A percentile compares a stretch with the other conserved stretches of the same genome.
Conservation (phyloP, 495 filamentous ascomycete species). For the Penicillium flavigenum region DNA sequence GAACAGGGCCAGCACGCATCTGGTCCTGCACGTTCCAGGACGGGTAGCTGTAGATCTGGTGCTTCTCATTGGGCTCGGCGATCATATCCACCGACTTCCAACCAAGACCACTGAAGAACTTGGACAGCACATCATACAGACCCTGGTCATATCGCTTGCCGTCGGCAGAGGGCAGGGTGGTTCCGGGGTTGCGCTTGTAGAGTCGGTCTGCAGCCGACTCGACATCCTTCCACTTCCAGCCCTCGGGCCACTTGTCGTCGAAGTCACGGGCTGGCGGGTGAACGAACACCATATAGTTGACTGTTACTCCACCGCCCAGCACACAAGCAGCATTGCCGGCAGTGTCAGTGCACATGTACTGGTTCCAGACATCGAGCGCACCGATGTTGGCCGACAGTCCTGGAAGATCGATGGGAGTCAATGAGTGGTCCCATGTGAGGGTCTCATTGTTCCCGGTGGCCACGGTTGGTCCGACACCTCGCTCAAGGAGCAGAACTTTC, state of each 20-base stretch:
- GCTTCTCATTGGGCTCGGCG: conserved; percentile 60
- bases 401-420: conserved; percentile 79
- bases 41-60: conserved; percentile 63
- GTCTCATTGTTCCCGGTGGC: conserved; percentile 32
- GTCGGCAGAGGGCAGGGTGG: conserved; percentile 64
- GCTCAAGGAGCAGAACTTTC: conserved; percentile 43
- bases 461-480: conserved; percentile 35
- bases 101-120: conserved; percentile 53
- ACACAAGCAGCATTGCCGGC: conserved; percentile 75
- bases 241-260: conserved; percentile 69
- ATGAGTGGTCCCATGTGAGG: conserved; percentile 30
- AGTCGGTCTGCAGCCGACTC: conserved; percentile 55
- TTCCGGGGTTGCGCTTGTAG: conserved; percentile 69
- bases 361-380: conserved; percentile 22
- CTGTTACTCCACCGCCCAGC: conserved; percentile 73
- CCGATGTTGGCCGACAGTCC: conserved; percentile 52
- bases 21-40: conserved; percentile 68
- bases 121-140: conserved; percentile 60
- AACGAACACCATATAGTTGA: conserved; percentile 66
- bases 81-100: conserved; percentile 65
- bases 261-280: conserved; percentile 62
- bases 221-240: conserved; percentile 69
- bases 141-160: conserved; percentile 67
- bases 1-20: conserved; percentile 68
- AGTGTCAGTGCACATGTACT: conserved; percentile 59